These are phyloP conservation scores for Agrocybe praecox DNA, from an alignment of 768 basidiomycete species.

Conservation along the genomic window DNA sequence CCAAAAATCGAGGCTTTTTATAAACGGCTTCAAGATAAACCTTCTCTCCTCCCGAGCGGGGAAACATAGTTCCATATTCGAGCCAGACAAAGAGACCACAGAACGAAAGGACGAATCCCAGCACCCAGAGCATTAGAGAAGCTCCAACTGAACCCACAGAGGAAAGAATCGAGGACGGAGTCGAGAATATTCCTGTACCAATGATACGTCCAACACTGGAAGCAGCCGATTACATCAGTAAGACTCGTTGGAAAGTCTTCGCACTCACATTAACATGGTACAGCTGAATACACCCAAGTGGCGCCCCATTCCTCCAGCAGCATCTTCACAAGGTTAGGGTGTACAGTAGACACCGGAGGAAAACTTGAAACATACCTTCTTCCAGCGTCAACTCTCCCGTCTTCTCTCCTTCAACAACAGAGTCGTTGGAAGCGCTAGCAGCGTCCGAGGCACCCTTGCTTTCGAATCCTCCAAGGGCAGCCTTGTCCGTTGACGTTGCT, in stretches of 20 bases:
- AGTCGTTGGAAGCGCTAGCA: not conserved
- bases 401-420: conserved; percentile 17
- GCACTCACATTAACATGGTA: conserved; percentile 51
- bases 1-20: conserved; percentile 45
- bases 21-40: conserved; percentile 63
- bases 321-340: conserved; percentile 23
- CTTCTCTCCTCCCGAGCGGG: conserved; percentile 64
- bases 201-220: conserved; percentile 55
- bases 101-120: conserved; percentile 59
- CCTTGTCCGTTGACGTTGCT: not conserved
- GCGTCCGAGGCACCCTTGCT: not conserved
- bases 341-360: not conserved
- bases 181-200: conserved; percentile 68
- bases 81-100: conserved; percentile 67
- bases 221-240: not conserved
- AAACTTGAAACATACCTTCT: conserved; percentile 39
- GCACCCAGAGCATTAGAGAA: conserved; percentile 64
- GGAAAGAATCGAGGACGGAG: conserved; percentile 58
- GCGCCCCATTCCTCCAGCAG: conserved; percentile 59
- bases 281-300: conserved; percentile 60
- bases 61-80: conserved; percentile 66
- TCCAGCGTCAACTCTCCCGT: conserved; percentile 50
- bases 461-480: not conserved
- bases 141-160: conserved; percentile 62
- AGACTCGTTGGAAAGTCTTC: not conserved